Conservation (phyloP, 2,329 filamentous ascomycete species). For the Aspergillus ochraceus region DNA sequence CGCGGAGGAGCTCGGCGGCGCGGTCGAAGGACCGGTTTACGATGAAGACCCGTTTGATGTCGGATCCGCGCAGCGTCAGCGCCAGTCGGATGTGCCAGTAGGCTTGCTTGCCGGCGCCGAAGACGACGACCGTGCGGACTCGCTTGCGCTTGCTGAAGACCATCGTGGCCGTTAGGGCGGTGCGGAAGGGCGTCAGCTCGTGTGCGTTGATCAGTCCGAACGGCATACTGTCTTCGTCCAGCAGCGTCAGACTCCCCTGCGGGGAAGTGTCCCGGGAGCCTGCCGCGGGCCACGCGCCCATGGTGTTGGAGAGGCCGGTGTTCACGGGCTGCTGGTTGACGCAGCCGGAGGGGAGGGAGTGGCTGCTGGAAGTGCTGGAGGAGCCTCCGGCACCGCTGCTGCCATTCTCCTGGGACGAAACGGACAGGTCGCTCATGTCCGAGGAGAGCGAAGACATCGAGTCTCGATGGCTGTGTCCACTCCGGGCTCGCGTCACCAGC, state of each 20-base stretch:
- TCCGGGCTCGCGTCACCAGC: conserved; percentile 14
- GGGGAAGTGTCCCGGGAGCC: conserved; percentile 48
- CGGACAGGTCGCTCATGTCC: conserved; percentile 35
- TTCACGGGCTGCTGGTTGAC: conserved; percentile 31
- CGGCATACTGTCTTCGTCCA: conserved; percentile 58
- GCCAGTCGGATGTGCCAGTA: conserved; percentile 92
- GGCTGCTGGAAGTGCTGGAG: conserved; percentile 24
- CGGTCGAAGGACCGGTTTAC: conserved; percentile 66
- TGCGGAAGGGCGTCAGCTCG: conserved; percentile 69
- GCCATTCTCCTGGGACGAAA: conserved; percentile 35
- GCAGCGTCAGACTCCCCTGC: conserved; percentile 59
- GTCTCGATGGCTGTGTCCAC: conserved; percentile 18
- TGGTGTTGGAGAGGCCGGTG: conserved; percentile 26
- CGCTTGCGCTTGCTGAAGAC: conserved; percentile 65
- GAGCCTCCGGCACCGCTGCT: conserved; percentile 8
- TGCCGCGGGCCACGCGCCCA: conserved; percentile 35
- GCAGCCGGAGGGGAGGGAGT: conserved; percentile 30
- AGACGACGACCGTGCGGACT: conserved; percentile 76
- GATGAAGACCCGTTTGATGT: conserved; percentile 78
- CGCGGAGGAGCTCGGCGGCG: conserved; percentile 48
- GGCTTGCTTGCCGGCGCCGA: conserved; percentile 85
- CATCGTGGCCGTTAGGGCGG: conserved; percentile 61
- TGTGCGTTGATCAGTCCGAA: conserved; percentile 66
- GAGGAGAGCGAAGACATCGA: conserved; percentile 38
- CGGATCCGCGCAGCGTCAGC: conserved; percentile 63